These are phyloP conservation scores for Exserohilum turcica DNA, from an alignment of 2,329 filamentous ascomycete species.

Conservation along the genomic window DNA sequence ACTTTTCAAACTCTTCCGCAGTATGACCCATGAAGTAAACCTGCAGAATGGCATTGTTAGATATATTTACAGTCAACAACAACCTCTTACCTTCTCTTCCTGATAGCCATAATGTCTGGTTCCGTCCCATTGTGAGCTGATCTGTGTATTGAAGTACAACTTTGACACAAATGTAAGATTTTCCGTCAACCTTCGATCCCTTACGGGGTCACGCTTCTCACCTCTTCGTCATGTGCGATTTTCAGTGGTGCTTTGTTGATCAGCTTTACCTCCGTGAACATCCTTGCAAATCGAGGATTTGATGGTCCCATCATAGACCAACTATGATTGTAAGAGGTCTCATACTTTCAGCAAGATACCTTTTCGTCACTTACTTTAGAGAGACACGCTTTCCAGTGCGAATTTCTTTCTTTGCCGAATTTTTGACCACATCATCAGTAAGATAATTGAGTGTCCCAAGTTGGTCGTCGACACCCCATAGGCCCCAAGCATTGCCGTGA, in stretches of 20 bases:
- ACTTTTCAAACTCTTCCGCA: background rate
- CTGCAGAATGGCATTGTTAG: conserved; percentile 31
- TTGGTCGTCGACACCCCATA: conserved; percentile 57
- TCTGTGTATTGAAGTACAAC: conserved; percentile 37
- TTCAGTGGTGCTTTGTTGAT: conserved; percentile 13
- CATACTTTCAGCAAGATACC: background rate
- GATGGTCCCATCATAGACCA: background rate
- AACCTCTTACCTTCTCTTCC: background rate
- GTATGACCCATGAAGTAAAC: conserved; percentile 7
- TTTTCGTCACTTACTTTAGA: conserved; percentile 11
- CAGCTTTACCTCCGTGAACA: conserved; percentile 9
- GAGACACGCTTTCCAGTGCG: conserved; percentile 22
- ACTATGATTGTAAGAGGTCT: background rate
- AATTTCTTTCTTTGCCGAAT: conserved; percentile 46
- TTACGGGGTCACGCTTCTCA: background rate
- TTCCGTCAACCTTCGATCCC: background rate
- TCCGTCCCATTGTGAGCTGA: conserved; percentile 32
- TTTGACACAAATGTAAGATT: background rate
- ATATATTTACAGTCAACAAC: background rate
- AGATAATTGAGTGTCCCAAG: conserved; percentile 60
- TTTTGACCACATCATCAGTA: conserved; percentile 49
- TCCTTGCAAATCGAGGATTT: background rate
- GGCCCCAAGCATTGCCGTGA: conserved; percentile 54
- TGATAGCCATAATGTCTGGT: background rate
- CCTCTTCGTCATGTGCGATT: conserved; percentile 29